phyloP scores from a whole-genome alignment of 495 filamentous ascomycete species.

The Annulohypoxylon maeteangense region DNA sequence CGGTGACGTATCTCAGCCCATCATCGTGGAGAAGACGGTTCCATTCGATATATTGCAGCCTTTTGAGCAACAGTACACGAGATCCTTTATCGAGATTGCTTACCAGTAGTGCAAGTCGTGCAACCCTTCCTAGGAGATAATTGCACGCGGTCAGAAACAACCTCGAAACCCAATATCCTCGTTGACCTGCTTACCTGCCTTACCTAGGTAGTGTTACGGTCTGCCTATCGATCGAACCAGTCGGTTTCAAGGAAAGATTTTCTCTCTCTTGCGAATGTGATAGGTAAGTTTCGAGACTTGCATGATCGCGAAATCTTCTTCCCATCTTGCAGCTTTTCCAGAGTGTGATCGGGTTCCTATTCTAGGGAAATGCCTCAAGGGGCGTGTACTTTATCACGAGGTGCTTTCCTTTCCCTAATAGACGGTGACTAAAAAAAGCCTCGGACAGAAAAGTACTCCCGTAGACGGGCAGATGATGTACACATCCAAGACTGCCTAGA shows the following conservation, averaged over 20 bases:
- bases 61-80: constrained; percentile 4
- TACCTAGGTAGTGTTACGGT: constrained; percentile 2
- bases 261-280: neutral
- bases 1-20: constrained; percentile 7
- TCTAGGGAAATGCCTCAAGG: constrained; percentile 35
- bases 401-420: neutral
- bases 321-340: constrained; percentile 5
- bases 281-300: neutral
- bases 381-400: neutral
- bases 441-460: constrained; percentile 12
- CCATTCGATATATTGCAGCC: constrained; percentile 11
- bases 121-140: neutral
- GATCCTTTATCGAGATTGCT: neutral
- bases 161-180: neutral
- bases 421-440: constrained; percentile 6
- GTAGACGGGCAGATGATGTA: neutral
- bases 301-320: constrained; percentile 7
- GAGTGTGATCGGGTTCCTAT: constrained; percentile 17
- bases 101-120: neutral
- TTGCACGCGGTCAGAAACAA: neutral
- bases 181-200: neutral
- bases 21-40: neutral
- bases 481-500: constrained; percentile 7
- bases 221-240: constrained; percentile 5
- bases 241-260: neutral